Evolutionary conservation across 2,329 filamentous ascomycete genomes (phyloP).

Genomic region (Gnomoniopsis sp.): DNA sequence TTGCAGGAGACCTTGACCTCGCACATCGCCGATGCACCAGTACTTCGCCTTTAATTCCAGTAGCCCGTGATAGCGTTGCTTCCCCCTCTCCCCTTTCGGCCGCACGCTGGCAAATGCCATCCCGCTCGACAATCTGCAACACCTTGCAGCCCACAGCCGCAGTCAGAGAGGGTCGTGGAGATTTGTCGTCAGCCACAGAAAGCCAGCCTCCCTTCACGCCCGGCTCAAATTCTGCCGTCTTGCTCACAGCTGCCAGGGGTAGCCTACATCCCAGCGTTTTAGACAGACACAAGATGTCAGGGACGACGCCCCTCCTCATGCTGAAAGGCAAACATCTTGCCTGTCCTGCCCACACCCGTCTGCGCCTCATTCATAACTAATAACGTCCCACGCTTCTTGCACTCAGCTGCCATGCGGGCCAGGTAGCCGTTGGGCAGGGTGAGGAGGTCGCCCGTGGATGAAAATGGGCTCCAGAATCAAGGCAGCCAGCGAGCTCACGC

Average conservation of each 20-base stretch:
- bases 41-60: constrained; percentile 43
- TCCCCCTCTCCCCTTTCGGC: constrained; percentile 39
- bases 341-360: constrained; percentile 53
- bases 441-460: constrained; percentile 53
- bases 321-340: constrained; percentile 57
- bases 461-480: constrained; percentile 61
- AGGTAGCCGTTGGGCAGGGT: constrained; percentile 55
- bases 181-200: constrained; percentile 50
- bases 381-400: constrained; percentile 52
- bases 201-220: constrained; percentile 41
- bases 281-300: constrained; percentile 48
- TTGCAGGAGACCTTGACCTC: constrained; percentile 47
- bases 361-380: constrained; percentile 60
- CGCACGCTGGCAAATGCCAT: constrained; percentile 40
- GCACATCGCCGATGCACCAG: constrained; percentile 50
- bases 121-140: constrained; percentile 49
- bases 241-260: constrained; percentile 47
- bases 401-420: constrained; percentile 46
- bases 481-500: constrained; percentile 58
- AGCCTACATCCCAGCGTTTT: constrained; percentile 55
- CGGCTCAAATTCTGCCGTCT: constrained; percentile 43
- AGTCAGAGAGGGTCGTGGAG: constrained; percentile 52
- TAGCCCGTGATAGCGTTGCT: constrained; percentile 40
- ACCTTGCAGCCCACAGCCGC: constrained; percentile 53
- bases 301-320: constrained; percentile 38